These are phyloP conservation scores for Amorphotheca resinae DNA, from an alignment of 495 filamentous ascomycete genomes.

Conservation along the genomic window DNA sequence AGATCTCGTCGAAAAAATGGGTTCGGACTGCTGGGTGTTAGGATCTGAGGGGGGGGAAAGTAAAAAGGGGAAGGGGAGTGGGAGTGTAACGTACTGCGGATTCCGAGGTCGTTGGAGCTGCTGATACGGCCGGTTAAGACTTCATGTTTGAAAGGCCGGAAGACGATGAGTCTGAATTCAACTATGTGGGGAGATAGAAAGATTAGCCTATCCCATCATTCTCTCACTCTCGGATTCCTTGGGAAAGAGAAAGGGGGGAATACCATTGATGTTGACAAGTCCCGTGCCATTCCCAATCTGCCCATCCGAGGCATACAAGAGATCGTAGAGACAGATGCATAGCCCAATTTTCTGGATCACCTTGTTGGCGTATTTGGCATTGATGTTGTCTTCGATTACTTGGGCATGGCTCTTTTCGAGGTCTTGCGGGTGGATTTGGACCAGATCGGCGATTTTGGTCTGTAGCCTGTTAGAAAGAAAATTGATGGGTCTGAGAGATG, in stretches of 20 bases:
- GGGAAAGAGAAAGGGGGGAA: too few relatives aligned
- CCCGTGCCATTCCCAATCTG: conserved; percentile 84
- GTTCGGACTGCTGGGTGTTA: conserved; percentile 46
- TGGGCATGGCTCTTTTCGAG: conserved; percentile 65
- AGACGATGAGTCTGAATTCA: conserved; percentile 85
- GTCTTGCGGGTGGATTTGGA: conserved; percentile 78
- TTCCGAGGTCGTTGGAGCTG: conserved; percentile 55
- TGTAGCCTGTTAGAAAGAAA: conserved; percentile 16
- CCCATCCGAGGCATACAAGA: conserved; percentile 78
- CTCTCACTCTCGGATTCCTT: too few relatives aligned
- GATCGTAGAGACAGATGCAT: conserved; percentile 82
- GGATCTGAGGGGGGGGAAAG: background rate
- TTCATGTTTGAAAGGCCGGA: conserved; percentile 88
- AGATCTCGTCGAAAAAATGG: conserved; percentile 86
- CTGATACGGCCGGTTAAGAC: conserved; percentile 72
- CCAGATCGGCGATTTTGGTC: conserved; percentile 73
- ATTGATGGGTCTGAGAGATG: too few relatives aligned
- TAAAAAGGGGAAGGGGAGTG: background rate
- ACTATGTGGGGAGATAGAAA: conserved; percentile 37
- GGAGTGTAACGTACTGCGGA: conserved; percentile 59
- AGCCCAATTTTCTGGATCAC: conserved; percentile 72
- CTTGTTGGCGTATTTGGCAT: conserved; percentile 91
- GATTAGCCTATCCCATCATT: too few relatives aligned
- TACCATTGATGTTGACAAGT: conserved; percentile 84
- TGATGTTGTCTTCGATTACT: conserved; percentile 87